These are phyloP conservation scores for Colletotrichum magnum DNA, from an alignment of 2,329 filamentous ascomycete species.

Conservation along the genomic window DNA sequence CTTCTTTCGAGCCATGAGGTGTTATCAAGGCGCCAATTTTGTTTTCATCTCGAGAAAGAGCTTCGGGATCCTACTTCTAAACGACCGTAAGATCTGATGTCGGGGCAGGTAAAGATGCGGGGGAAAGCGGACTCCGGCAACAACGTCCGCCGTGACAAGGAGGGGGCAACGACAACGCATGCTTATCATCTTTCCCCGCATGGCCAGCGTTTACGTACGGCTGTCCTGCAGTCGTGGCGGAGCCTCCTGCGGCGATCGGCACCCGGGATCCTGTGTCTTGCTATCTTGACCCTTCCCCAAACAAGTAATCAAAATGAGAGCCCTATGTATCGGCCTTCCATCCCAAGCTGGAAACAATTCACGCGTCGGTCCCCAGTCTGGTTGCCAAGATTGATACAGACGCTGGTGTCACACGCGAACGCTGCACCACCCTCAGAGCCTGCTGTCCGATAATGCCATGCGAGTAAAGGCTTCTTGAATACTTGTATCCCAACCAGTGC, in stretches of 20 bases:
- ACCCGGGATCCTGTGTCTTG: background rate
- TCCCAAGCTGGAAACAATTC: no score
- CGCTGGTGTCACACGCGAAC: no score
- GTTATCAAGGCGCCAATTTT: background rate
- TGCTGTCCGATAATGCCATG: no score
- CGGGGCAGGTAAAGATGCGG: background rate
- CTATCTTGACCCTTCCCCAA: background rate
- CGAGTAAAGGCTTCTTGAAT: no score
- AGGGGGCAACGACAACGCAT: background rate
- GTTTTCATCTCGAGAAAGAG: background rate
- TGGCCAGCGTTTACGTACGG: background rate
- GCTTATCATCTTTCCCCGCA: background rate
- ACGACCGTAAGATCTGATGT: background rate
- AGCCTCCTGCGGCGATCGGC: background rate
- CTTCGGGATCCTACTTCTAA: background rate
- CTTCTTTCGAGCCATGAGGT: conserved; percentile 35
- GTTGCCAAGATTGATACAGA: no score
- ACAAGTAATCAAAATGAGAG: background rate
- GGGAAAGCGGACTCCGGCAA: background rate
- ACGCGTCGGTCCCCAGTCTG: no score
- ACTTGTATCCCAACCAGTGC: no score
- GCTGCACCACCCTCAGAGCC: no score
- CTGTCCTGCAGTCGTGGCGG: background rate
- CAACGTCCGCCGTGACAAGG: background rate
- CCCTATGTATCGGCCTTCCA: no score